Conservation (phyloP, 129 eudicot species). For the Artemisia argyi region DNA sequence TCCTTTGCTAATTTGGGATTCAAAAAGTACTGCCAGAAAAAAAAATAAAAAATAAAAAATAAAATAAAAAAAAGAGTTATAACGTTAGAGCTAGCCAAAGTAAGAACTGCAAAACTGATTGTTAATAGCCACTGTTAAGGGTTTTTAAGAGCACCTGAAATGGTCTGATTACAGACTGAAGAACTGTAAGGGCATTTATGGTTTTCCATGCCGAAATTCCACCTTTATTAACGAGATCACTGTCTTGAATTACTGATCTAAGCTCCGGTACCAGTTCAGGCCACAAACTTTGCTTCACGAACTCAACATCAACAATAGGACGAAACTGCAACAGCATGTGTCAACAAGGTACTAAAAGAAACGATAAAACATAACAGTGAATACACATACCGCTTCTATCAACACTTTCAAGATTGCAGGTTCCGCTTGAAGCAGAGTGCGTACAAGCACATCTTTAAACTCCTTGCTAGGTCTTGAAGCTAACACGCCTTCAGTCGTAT, state of each 20-base stretch:
- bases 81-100: slow-evolving; percentile 11
- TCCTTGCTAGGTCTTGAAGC: slow-evolving; percentile 45
- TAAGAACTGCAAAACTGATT: not conserved
- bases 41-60: not conserved
- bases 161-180: slow-evolving; percentile 71
- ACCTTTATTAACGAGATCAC: slow-evolving; percentile 44
- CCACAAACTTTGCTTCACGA: slow-evolving; percentile 66
- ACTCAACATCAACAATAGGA: slow-evolving; percentile 58
- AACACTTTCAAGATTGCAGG: slow-evolving; percentile 57
- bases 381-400: slow-evolving; percentile 63
- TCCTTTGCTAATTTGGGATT: slow-evolving; percentile 78
- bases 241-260: slow-evolving; percentile 50
- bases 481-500: slow-evolving; percentile 29
- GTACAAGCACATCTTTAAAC: slow-evolving; percentile 51
- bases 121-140: not conserved
- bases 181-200: slow-evolving; percentile 60
- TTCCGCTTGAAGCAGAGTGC: slow-evolving; percentile 59
- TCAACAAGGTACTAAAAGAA: not conserved
- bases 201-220: slow-evolving; percentile 55
- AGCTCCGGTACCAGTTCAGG: slow-evolving; percentile 69
- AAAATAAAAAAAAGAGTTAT: not conserved
- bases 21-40: slow-evolving; percentile 60
- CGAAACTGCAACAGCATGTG: slow-evolving; percentile 51
- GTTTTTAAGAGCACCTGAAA: slow-evolving; percentile 55
- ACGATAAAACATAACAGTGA: slow-evolving; percentile 1